phyloP scores from a whole-genome alignment of 768 basidiomycete species.

The Auricularia cornea region DNA sequence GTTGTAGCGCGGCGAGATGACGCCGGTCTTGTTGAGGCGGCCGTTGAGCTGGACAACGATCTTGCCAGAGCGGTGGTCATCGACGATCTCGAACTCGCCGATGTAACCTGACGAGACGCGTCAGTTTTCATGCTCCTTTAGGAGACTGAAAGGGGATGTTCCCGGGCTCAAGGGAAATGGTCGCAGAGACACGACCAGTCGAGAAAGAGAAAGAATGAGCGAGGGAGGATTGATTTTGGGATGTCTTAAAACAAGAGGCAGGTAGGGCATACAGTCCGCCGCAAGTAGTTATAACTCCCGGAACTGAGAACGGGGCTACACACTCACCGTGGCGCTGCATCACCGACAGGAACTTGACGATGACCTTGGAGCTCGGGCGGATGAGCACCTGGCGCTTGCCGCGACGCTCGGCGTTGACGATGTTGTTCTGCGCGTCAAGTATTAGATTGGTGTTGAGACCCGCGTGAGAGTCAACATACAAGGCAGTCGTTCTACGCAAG shows the following conservation, averaged over 20 bases:
- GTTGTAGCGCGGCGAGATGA: slow-evolving; percentile 99
- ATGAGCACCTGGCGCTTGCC: slow-evolving; percentile 99
- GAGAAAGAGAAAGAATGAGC: background rate
- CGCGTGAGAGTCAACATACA: slow-evolving; percentile 27
- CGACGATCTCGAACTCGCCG: slow-evolving; percentile 96
- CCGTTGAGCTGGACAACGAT: slow-evolving; percentile 98
- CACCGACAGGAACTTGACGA: slow-evolving; percentile 94
- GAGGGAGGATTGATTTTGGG: slow-evolving; percentile 50
- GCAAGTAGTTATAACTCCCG: slow-evolving; percentile 80
- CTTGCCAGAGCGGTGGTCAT: slow-evolving; percentile 97
- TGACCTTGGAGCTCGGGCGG: slow-evolving; percentile 94
- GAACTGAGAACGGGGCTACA: slow-evolving; percentile 5
- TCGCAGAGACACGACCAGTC: background rate
- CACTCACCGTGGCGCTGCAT: slow-evolving; percentile 97
- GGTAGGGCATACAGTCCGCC: slow-evolving; percentile 50
- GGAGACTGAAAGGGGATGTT: slow-evolving; percentile 5
- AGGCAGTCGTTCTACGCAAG: slow-evolving; percentile 51
- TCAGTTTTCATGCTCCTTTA: slow-evolving; percentile 4
- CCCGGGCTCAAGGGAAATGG: background rate
- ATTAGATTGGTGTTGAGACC: too few relatives aligned
- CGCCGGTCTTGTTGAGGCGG: slow-evolving; percentile 97
- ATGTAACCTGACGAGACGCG: slow-evolving; percentile 75
- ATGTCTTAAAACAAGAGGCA: slow-evolving; percentile 77
- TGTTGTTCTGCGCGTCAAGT: slow-evolving; percentile 64
- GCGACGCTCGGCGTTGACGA: slow-evolving; percentile 98